Conservation (phyloP, 345 rosid genomes). For the Turnera subulata region DNA sequence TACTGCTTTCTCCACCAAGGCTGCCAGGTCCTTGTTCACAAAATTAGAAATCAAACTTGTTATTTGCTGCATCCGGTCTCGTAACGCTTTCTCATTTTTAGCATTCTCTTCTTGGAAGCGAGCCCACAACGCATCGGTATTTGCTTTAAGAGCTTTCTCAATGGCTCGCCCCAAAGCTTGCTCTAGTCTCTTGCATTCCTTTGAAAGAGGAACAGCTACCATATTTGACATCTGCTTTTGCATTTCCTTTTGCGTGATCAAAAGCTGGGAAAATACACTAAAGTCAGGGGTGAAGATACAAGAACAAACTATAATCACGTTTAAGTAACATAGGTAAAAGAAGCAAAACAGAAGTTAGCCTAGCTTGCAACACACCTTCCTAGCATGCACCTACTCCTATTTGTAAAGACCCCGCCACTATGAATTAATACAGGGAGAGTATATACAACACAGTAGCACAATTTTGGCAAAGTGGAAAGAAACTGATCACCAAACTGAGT, state of each 20-base stretch:
- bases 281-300: neutral
- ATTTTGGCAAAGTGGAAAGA: neutral
- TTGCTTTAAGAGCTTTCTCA: constrained; percentile 70
- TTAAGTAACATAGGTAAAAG: too few relatives aligned
- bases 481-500: too few relatives aligned
- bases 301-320: too few relatives aligned
- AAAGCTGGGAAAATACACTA: constrained; percentile 36
- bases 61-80: constrained; percentile 58
- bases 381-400: neutral
- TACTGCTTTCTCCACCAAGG: constrained; percentile 54
- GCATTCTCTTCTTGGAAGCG: constrained; percentile 69
- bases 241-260: constrained; percentile 68
- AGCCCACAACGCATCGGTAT: constrained; percentile 77
- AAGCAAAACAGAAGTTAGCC: too few relatives aligned
- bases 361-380: too few relatives aligned
- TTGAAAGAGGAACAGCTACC: constrained; percentile 45
- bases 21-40: constrained; percentile 56
- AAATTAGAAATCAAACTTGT: constrained; percentile 46
- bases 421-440: neutral
- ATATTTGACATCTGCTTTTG: constrained; percentile 68
- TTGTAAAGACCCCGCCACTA: neutral
- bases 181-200: constrained; percentile 82
- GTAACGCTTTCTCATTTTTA: constrained; percentile 58
- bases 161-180: constrained; percentile 59
- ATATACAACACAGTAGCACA: neutral